A percentile compares a stretch with the other conserved stretches of the same genome.
phyloP scores from a whole-genome alignment of 768 basidiomycete genomes.

The Mycena belliarum region DNA sequence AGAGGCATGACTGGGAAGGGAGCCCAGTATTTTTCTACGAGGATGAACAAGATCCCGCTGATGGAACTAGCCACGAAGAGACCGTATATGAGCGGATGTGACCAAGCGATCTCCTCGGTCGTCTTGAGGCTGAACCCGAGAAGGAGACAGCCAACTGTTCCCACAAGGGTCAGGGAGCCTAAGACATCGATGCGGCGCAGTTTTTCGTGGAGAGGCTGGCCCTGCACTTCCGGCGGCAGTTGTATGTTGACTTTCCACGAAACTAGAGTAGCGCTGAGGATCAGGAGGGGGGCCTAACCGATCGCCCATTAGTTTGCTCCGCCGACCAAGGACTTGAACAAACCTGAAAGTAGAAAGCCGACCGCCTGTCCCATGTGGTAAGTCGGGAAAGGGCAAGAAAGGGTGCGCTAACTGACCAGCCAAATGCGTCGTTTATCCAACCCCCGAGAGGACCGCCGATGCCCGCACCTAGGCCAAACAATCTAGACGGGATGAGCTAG shows the following conservation, averaged over 20 bases:
- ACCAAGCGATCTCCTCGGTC: conserved; percentile 78
- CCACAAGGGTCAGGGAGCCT: conserved; percentile 80
- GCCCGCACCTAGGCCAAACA: conserved; percentile 83
- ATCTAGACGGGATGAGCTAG: conserved; percentile 39
- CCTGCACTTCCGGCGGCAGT: conserved; percentile 66
- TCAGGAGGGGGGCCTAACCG: conserved; percentile 71
- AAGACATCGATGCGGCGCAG: conserved; percentile 81
- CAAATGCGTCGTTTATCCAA: conserved; percentile 82
- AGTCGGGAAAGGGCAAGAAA: conserved; percentile 10
- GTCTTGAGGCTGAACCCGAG: conserved; percentile 78
- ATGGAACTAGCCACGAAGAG: conserved; percentile 60
- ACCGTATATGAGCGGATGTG: conserved; percentile 68
- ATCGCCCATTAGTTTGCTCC: conserved; percentile 16
- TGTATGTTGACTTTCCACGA: conserved; percentile 76
- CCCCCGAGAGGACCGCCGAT: conserved; percentile 81
- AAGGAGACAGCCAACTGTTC: conserved; percentile 67
- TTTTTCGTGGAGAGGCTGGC: conserved; percentile 60
- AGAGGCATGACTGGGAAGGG: conserved; percentile 91
- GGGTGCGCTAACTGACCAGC: conserved; percentile 60
- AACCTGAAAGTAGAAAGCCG: conserved; percentile 86
- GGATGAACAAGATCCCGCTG: conserved; percentile 61
- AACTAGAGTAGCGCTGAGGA: conserved; percentile 71
- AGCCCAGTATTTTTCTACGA: conserved; percentile 78
- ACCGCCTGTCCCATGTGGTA: conserved; percentile 55
- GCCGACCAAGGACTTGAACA: conserved; percentile 26